phyloP scores from a whole-genome alignment of 768 basidiomycete species.

The Sporobolomyces pararoseus region DNA sequence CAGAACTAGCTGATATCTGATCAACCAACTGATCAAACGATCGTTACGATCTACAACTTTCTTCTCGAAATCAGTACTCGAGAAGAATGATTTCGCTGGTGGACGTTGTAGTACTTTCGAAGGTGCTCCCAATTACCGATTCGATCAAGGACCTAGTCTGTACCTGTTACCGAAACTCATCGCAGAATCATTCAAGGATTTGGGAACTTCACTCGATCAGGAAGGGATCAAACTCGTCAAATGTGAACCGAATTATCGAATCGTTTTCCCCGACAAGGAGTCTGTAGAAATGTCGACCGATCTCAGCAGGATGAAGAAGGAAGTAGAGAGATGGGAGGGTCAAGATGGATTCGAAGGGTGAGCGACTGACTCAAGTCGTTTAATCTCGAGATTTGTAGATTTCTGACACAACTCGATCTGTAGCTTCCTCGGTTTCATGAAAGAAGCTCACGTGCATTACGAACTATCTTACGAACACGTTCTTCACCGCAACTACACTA shows the following conservation, averaged over 20 bases:
- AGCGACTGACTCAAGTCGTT: slow-evolving; percentile 3
- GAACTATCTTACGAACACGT: slow-evolving; percentile 51
- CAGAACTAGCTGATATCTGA: background rate
- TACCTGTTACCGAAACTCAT: slow-evolving; percentile 51
- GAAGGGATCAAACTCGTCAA: slow-evolving; percentile 51
- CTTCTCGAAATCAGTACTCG: slow-evolving; percentile 45
- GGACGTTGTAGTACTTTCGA: slow-evolving; percentile 53
- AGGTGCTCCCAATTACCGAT: slow-evolving; percentile 50
- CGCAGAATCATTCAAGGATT: slow-evolving; percentile 50
- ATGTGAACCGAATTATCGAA: slow-evolving; percentile 53
- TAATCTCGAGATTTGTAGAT: no score
- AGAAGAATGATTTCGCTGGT: slow-evolving; percentile 53
- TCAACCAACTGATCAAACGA: background rate
- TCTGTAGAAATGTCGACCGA: slow-evolving; percentile 50
- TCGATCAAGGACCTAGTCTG: slow-evolving; percentile 52
- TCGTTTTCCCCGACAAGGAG: slow-evolving; percentile 53
- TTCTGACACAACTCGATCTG: no score
- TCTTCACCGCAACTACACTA: slow-evolving; percentile 50
- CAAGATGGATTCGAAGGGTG: slow-evolving; percentile 48
- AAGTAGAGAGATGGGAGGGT: slow-evolving; percentile 52
- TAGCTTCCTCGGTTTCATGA: slow-evolving; percentile 46
- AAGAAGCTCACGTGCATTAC: slow-evolving; percentile 49
- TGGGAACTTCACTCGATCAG: slow-evolving; percentile 48
- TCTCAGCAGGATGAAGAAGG: slow-evolving; percentile 48
- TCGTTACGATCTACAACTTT: no score